Evolutionary conservation across 257 asterid species (phyloP).

Genomic region (Thymus quinquecostatus): DNA sequence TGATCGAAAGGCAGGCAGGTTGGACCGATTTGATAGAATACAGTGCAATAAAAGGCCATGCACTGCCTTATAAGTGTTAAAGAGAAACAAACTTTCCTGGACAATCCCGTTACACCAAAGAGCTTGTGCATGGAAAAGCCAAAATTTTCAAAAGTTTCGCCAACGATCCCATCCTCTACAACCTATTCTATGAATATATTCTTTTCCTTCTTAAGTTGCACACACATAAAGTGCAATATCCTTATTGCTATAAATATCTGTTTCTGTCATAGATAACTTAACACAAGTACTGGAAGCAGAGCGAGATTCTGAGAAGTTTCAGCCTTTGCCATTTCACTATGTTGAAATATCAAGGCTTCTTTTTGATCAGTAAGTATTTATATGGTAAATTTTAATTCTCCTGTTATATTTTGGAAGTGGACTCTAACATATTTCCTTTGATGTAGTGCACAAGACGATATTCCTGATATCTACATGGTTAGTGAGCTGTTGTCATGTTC

Average conservation of each 20-base stretch:
- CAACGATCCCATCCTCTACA: not conserved
- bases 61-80: not conserved
- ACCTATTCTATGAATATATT: not conserved
- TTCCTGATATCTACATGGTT: conserved; percentile 86
- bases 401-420: conserved; percentile 17
- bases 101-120: not conserved
- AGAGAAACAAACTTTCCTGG: not conserved
- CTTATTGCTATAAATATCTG: conserved; percentile 28
- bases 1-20: not conserved
- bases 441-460: conserved; percentile 86
- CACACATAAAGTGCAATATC: not conserved
- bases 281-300: conserved; percentile 85
- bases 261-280: conserved; percentile 61
- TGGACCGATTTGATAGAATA: not conserved
- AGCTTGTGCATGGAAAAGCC: not conserved
- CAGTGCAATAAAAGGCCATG: not conserved
- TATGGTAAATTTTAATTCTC: conserved; percentile 12
- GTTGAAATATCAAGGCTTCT: conserved; percentile 95
- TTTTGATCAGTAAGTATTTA: conserved; percentile 75
- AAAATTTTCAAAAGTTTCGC: not conserved
- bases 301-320: conserved; percentile 83
- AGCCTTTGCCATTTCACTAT: conserved; percentile 92
- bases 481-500: conserved; percentile 34
- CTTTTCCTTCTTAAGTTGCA: not conserved
- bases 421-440: conserved; percentile 33